Conservation (phyloP, 1,139 yeast genomes). For the Taphrina populina region DNA sequence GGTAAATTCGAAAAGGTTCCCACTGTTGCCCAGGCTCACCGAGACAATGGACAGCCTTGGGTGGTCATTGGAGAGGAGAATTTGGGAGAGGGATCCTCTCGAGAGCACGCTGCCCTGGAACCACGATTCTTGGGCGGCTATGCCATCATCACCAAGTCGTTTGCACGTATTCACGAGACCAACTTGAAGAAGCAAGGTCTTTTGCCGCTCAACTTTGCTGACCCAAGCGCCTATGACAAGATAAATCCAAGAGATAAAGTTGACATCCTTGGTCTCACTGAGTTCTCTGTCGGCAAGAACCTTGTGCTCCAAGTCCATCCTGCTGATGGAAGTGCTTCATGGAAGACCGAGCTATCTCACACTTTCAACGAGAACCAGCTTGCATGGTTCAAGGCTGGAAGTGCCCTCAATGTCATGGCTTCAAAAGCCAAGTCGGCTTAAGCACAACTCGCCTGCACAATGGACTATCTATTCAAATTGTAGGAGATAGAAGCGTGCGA, state of each 20-base stretch:
- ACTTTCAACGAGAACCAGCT: slow-evolving; percentile 95
- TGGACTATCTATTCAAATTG: too few species aligned
- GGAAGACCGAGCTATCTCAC: slow-evolving; percentile 89
- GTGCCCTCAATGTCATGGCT: slow-evolving; percentile 98
- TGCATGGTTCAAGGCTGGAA: slow-evolving; percentile 99
- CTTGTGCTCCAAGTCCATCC: slow-evolving; percentile 87
- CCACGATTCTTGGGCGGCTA: slow-evolving; percentile 99
- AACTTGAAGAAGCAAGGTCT: slow-evolving; percentile 97
- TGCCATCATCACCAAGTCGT: slow-evolving; percentile 94
- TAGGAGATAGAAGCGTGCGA: too few species aligned
- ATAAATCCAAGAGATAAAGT: slow-evolving; percentile 87
- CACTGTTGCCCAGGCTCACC: slow-evolving; percentile 91
- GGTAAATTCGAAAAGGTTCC: slow-evolving; percentile 95
- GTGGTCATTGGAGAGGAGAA: slow-evolving; percentile 99
- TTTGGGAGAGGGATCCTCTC: slow-evolving; percentile 99
- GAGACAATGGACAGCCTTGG: slow-evolving; percentile 66
- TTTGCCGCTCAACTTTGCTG: slow-evolving; percentile 89
- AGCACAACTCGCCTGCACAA: not conserved
- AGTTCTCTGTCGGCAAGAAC: slow-evolving; percentile 90
- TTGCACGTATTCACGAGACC: slow-evolving; percentile 95
- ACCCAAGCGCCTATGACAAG: slow-evolving; percentile 89
- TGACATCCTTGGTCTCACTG: slow-evolving; percentile 80
- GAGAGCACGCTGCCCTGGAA: slow-evolving; percentile 99
- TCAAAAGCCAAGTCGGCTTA: slow-evolving; percentile 44
- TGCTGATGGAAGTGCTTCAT: slow-evolving; percentile 58